Base-by-base conservation (phyloP, 2,329 filamentous ascomycete genomes). In the Pseudofabraea citricarpa region DNA sequence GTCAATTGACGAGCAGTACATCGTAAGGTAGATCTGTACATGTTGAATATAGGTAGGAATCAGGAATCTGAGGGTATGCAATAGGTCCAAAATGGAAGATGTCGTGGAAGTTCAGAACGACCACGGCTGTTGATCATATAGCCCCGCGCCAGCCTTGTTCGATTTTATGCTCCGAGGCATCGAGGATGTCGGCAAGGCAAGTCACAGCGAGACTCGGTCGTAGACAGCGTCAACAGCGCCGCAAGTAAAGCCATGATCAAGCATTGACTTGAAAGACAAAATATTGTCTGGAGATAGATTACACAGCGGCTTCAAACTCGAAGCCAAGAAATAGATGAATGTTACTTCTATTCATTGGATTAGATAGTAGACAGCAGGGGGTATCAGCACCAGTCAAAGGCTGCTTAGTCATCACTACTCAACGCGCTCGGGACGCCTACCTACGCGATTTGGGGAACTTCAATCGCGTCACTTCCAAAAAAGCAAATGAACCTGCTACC, bases 1-100 rank as follows among this genome's bases (percentile, higher is more conserved):
- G 51, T 41, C 38, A 56, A 52, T 52, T 55, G 53, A 36, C 48
- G 50, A 8, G 47, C 45, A 43, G 49, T 44, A 40, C 26, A 48
- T 48, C 50, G 52, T 36, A 60, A 40, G 24, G 57, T 18, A 23
- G 57, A 43, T 53, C 50, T 56, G 26, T 56, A 58, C 59, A 62
- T 62, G 3, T 50, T 56, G 46, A 21, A n/a, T 3, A 3, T 7
- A 18, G 29, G 19, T 15, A 32, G 15, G 22, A 15, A 40, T 27
- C 7, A 40, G 23, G 13, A 40, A 27, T 27, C 19, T 22, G 9
- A 32, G 29, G 13, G n/a, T n/a, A n/a, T n/a, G n/a, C n/a, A n/a
- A n/a, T n/a, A n/a, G n/a, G n/a, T n/a, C n/a, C n/a, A n/a, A n/a
- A n/a, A n/a, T n/a, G n/a, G n/a, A n/a, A n/a, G n/a, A n/a, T n/a